Evolutionary conservation across 2,329 filamentous ascomycete genomes (phyloP), one percentile per base, ranked within the genome.

Genomic region (Ophiostoma sp.): DNA sequence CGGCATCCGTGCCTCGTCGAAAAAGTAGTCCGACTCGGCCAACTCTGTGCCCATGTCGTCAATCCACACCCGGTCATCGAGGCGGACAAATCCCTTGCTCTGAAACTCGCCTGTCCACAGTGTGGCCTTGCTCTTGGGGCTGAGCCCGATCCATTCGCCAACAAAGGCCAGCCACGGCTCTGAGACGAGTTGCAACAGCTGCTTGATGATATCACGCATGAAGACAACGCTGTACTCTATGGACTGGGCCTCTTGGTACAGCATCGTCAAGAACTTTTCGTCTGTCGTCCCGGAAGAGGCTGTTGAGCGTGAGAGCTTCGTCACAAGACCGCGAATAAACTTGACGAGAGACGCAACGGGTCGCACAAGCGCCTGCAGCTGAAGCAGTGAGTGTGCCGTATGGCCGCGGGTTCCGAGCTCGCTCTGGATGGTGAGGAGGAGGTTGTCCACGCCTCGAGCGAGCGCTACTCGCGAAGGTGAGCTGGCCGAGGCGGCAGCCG

Each of bases 101-200:
- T 81, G 79, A 1, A 61, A 52, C 6, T 70, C 33, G n/a, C 73
- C 74, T 12, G 75, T 42, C 72, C 74, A 75, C 25, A 77, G 48
- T 3, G 74, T 72, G 22, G 33, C 72, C 57, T 76, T 87, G 48
- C 85, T 82, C 76, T 92, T 90, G 2, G 84, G 82, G 74, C 84
- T 86, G 12, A 93, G 86, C 0, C 93, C 93, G 74, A 95, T 89
- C 93, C 93, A 96, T 78, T 91, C 89, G 76, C 91, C 87, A 8
- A 92, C 84, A 70, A 81, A 81, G 6, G 78, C 79, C 15, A 77
- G 78, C 81, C 80, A 82, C 0, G 81, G 81, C 36, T 75, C 78
- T 19, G 81, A 81, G 1, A 80, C 76, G 17, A 79, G 76, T 31
- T 78, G 75, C 11, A 96, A 80, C 0, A 95, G 85, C 75, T 93